Percentiles rank a stretch among this genome's conserved stretches.
Evolutionary conservation across 2,329 filamentous ascomycete species (phyloP).

Genomic region (Microascus cirrosus): DNA sequence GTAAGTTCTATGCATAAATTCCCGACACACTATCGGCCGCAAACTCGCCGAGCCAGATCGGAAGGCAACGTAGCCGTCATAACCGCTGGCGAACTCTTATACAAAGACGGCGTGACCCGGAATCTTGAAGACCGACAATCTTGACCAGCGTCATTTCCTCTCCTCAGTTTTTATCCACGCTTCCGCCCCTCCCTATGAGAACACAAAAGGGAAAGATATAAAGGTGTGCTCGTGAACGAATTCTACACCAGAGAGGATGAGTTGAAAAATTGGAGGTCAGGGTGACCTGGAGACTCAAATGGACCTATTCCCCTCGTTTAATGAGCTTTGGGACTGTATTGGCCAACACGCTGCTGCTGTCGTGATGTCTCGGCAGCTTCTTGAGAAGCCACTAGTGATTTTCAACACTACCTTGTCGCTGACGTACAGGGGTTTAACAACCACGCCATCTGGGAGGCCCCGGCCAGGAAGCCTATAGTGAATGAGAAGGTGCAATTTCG

Average conservation of each 20-base stretch:
- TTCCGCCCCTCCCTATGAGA: background rate
- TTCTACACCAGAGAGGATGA: background rate
- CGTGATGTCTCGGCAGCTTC: too few species aligned
- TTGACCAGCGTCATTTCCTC: background rate
- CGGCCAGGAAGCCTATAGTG: too few species aligned
- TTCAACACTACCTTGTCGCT: too few species aligned
- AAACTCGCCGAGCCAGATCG: background rate
- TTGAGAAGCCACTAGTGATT: too few species aligned
- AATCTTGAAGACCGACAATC: background rate
- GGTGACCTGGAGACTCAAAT: background rate
- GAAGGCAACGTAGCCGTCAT: background rate
- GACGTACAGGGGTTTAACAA: too few species aligned
- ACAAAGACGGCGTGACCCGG: background rate
- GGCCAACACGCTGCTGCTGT: too few species aligned
- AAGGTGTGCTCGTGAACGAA: background rate
- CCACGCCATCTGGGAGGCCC: too few species aligned
- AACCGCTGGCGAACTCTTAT: background rate
- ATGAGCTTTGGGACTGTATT: background rate
- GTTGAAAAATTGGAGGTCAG: background rate
- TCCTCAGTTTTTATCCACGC: background rate
- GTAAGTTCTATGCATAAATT: background rate
- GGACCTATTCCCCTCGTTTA: background rate
- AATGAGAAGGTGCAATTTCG: too few species aligned
- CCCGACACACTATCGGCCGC: background rate
- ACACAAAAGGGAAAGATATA: background rate